Evolutionary conservation across 768 basidiomycete species (phyloP), one percentile per base, ranked within the genome.

Genomic region (Hypholoma sublateritium): DNA sequence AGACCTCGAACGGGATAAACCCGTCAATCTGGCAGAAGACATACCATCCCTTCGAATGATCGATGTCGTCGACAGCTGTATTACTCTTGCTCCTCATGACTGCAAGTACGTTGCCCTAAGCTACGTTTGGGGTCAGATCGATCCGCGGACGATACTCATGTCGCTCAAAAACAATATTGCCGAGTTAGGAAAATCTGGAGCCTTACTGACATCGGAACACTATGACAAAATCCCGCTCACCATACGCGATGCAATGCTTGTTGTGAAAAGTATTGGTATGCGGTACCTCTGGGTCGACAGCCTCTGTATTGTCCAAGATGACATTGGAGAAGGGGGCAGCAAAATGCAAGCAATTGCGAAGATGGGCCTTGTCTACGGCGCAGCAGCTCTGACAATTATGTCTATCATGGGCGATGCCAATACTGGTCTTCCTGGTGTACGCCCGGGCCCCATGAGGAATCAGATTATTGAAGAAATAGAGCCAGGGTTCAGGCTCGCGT

Each of bases 371-470:
- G 24, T 60, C 19, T 60, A 56, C 41, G 55, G 59, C n/a, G 46
- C 59, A n/a, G 55, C 59, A 17, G 25, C 46, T 44, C 11, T 57
- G 8, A 56, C 55, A 24, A 60, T 60, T n/a, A 43, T 56, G 19
- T 55, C 59, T 48, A 36, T 42, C 4, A 47, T 50, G 12, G 59
- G 11, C 7, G 55, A 56, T 35, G 55, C 59, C 12, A 53, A 53
- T 34, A 45, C 59, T 17, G 59, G 55, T 5, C 55, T 60, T 32
- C 59, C 59, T 49, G 59, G 59, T n/a, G 14, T 60, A 5, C 50
- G 34, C 36, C 17, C 55, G 4, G 50, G 46, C 25, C 48, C 49
- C 17, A 50, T 32, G 35, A 42, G 47, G 14, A 36, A 24, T 11
- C 59, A 60, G 22, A 22, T 45, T 2, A 50, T 52, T 11, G 51